Conservation (phyloP, 192 early-diverging fungal species). For the Umbelopsis sp. region DNA sequence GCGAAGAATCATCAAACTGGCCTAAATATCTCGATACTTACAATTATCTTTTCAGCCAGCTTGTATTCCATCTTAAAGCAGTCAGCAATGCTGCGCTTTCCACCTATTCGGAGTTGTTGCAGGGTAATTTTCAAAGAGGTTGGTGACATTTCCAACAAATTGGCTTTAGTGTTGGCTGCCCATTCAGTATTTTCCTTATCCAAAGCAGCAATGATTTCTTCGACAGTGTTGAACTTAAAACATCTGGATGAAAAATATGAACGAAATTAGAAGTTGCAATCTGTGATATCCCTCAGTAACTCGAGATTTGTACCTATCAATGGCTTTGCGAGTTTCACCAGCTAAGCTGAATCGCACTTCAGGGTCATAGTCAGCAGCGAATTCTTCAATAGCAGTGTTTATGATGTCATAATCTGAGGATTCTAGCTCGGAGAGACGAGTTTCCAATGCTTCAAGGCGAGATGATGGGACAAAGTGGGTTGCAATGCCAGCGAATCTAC, state of each 20-base stretch:
- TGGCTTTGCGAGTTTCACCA: conserved; percentile 58
- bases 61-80: conserved; percentile 86
- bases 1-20: not conserved
- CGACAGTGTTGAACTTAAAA: conserved; percentile 83
- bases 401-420: conserved; percentile 77
- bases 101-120: conserved; percentile 74
- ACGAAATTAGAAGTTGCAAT: not conserved
- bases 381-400: conserved; percentile 90
- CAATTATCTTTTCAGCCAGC: conserved; percentile 71
- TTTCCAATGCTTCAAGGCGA: conserved; percentile 75
- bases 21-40: not conserved
- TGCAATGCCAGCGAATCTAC: conserved; percentile 86
- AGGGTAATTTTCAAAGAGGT: conserved; percentile 89
- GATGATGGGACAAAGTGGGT: conserved; percentile 94
- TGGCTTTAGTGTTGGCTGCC: conserved; percentile 67
- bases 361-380: conserved; percentile 63
- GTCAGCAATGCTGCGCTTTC: conserved; percentile 65
- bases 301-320: conserved; percentile 57
- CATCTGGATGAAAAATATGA: conserved; percentile 48
- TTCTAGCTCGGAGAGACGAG: conserved; percentile 80
- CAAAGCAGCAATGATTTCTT: conserved; percentile 82
- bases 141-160: conserved; percentile 73
- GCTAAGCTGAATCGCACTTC: conserved; percentile 38
- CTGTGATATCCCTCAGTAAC: not conserved
- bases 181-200: conserved; percentile 72